Evolutionary conservation across 805 yeast genomes (phyloP), one percentile per base, ranked within the genome.

Genomic region (Saccharomycopsis sp.): DNA sequence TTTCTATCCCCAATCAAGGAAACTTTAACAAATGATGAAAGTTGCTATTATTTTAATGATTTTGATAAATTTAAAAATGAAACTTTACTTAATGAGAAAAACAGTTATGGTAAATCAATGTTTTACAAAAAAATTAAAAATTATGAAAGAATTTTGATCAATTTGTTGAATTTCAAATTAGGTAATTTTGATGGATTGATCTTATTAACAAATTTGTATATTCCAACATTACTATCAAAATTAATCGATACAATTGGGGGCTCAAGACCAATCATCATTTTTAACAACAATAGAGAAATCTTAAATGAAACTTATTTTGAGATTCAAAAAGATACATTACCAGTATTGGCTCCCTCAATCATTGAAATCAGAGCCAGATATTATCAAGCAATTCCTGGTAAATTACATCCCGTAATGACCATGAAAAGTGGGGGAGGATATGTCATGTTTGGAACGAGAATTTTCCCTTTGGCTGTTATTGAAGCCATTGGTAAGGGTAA

Each of bases 341-440:
- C 86, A 34, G 72, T 84, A 8, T 64, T 92, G 50, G 89, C 92
- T 0, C 94, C 96, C 4, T 74, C 85, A 13, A 74, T 89, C 18
- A 68, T 72, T 47, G 96, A 88, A 58, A 74, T 94, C 1, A 69
- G 84, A 47, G 92, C 82, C 10, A 72, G 96, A 48, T 79, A 78
- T 37, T 88, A 81, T 57, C 99, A 92, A 63, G 86, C 96, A 3
- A 75, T 89, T 21, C 85, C 94, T 15, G 98, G 97, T 5, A 77
- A 94, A 55, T 66, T 89, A 53, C 99, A 92, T 58, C 99, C 99
- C 1, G 55, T 79, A 45, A 92, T 92, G 99, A 84, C 96, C 0
- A 77, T 80, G 69, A 71, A 85, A 52, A 87, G 95, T 5, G 88
- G 81, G 43, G 97, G 96, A 26, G 99, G 99, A 0, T 89, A 76